Conservation (phyloP, 768 basidiomycete species). For the Suillus alpinus region DNA sequence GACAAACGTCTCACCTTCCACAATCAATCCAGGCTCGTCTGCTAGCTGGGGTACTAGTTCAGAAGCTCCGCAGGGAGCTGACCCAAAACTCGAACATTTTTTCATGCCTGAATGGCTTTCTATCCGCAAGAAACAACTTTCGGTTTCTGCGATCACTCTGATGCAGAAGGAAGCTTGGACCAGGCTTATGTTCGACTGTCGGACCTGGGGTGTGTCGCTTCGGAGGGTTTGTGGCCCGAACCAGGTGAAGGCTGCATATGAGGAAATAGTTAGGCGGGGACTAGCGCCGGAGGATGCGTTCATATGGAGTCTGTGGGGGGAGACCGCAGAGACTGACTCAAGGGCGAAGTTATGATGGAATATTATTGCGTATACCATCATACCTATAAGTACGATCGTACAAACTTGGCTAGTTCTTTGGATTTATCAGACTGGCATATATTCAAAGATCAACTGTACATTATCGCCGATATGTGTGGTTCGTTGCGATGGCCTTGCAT, state of each 20-base stretch:
- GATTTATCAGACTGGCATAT: no score
- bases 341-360: constrained; percentile 1
- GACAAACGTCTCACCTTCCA: constrained; percentile 52
- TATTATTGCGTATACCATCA: no score
- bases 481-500: no score
- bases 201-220: constrained; percentile 49
- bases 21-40: constrained; percentile 25
- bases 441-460: no score
- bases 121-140: constrained; percentile 47
- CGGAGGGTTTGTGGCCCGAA: constrained; percentile 46
- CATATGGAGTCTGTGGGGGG: constrained; percentile 68
- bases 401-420: no score
- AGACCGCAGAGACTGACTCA: constrained; percentile 5
- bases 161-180: constrained; percentile 58
- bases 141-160: constrained; percentile 42
- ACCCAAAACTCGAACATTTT: constrained; percentile 44
- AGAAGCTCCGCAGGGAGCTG: neutral
- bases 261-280: constrained; percentile 40
- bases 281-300: constrained; percentile 54
- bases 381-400: no score
- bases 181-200: constrained; percentile 55
- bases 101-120: constrained; percentile 73
- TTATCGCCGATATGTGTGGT: no score
- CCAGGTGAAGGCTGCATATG: constrained; percentile 49
- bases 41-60: constrained; percentile 31